These are phyloP conservation scores for Cyberlindnera xylosilytica DNA, from an alignment of 805 yeast genomes.

Conservation along the genomic window DNA sequence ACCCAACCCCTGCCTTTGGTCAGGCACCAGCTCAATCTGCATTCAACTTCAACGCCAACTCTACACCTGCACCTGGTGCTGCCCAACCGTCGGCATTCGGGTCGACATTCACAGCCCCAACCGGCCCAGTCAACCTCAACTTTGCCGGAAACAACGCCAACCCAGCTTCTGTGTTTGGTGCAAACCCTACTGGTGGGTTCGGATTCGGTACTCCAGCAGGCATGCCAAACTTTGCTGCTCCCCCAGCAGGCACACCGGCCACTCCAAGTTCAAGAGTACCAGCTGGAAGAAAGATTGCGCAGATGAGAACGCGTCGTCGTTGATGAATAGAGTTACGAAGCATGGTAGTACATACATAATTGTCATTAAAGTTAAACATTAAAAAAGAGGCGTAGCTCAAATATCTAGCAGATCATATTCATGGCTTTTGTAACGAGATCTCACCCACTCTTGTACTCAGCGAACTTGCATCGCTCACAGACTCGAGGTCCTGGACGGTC, in stretches of 20 bases:
- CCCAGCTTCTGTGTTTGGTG: conserved; percentile 16
- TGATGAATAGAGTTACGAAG: background rate
- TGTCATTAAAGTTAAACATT: conserved; percentile 1
- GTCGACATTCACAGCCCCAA: conserved; percentile 11
- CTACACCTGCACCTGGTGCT: conserved; percentile 13
- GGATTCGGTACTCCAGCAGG: conserved; percentile 3
- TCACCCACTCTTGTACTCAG: conserved; percentile 9
- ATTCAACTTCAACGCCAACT: conserved; percentile 13
- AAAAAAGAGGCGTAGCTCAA: background rate
- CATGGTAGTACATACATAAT: background rate
- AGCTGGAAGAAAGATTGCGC: conserved; percentile 28
- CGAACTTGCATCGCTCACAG: conserved; percentile 10
- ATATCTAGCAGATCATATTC: background rate
- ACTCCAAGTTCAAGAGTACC: conserved; percentile 21
- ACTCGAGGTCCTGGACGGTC: conserved; percentile 44
- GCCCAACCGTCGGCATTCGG: conserved; percentile 11
- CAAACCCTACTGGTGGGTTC: background rate
- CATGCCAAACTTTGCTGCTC: conserved; percentile 11
- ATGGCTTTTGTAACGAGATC: conserved; percentile 1
- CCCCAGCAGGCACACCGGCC: conserved; percentile 21
- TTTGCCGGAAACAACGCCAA: conserved; percentile 6
- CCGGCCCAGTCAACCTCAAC: conserved; percentile 15
- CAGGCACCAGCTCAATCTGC: conserved; percentile 16
- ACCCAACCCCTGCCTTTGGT: conserved; percentile 14
- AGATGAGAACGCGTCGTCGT: conserved; percentile 27